Percentiles rank a stretch among this genome's conserved stretches.
Evolutionary conservation across 2,329 filamentous ascomycete genomes (phyloP).

Genomic region (Nemania bipapillata): DNA sequence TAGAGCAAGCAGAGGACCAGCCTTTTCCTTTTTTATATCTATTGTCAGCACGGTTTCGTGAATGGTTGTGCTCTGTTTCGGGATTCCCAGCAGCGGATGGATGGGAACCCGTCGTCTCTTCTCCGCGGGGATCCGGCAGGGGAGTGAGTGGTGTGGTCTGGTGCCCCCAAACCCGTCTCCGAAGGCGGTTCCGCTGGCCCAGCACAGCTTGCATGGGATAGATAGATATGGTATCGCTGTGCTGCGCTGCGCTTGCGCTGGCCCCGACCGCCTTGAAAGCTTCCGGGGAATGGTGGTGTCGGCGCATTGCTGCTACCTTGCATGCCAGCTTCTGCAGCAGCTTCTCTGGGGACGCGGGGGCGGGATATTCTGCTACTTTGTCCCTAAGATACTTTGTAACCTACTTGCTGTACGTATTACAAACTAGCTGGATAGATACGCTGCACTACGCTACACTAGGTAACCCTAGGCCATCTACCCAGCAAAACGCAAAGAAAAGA

Average conservation of each 20-base stretch:
- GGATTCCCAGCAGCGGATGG: conserved; percentile 24
- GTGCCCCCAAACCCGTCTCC: conserved; percentile 20
- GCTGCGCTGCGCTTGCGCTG: too few relatives aligned
- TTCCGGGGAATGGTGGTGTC: neutral
- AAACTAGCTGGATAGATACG: too few relatives aligned
- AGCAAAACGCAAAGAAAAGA: neutral
- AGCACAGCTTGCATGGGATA: neutral
- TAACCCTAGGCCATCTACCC: neutral
- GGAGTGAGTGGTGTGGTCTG: conserved; percentile 6
- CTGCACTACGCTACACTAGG: neutral
- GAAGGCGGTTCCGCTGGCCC: conserved; percentile 21
- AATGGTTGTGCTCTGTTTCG: conserved; percentile 22
- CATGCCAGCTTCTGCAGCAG: neutral
- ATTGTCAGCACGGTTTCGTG: neutral
- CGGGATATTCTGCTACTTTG: conserved; percentile 4
- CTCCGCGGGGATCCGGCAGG: conserved; percentile 28
- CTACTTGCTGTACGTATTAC: neutral
- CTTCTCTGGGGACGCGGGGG: neutral
- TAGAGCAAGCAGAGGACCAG: conserved; percentile 5
- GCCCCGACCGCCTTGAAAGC: conserved; percentile 8
- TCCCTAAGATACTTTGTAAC: too few relatives aligned
- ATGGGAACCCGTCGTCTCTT: neutral
- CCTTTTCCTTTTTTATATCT: neutral
- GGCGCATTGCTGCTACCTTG: too few relatives aligned
- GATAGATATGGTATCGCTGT: neutral